These are phyloP conservation scores for Lentinus brumalis DNA, from an alignment of 768 basidiomycete species.

Conservation along the genomic window DNA sequence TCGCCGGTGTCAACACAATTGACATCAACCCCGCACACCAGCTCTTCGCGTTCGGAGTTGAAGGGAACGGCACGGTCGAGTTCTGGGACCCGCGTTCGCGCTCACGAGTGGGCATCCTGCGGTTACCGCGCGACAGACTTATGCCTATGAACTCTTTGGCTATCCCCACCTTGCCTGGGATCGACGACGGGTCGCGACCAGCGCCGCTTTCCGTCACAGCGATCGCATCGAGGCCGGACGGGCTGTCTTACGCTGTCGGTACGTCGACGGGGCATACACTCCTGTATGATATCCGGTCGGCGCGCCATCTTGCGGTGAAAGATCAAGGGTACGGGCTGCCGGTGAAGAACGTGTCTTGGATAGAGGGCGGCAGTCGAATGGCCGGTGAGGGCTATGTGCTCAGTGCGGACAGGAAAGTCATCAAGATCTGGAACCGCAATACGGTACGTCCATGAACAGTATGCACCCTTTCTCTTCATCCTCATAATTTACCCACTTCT, in stretches of 20 bases:
- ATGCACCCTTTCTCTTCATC: background rate
- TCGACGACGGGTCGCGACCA: slow-evolving; percentile 34
- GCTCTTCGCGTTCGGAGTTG: slow-evolving; percentile 84
- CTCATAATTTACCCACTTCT: background rate
- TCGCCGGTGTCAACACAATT: slow-evolving; percentile 85
- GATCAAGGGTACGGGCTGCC: slow-evolving; percentile 97
- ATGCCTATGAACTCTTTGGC: slow-evolving; percentile 40
- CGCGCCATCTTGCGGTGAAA: slow-evolving; percentile 81
- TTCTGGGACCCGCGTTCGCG: slow-evolving; percentile 96
- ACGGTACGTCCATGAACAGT: slow-evolving; percentile 49
- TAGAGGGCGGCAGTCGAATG: slow-evolving; percentile 83
- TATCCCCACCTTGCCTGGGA: slow-evolving; percentile 36
- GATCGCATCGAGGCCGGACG: slow-evolving; percentile 82
- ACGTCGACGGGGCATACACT: slow-evolving; percentile 95
- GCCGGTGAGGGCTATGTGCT: slow-evolving; percentile 87
- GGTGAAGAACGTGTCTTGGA: slow-evolving; percentile 83
- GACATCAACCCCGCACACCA: slow-evolving; percentile 95
- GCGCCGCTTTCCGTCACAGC: slow-evolving; percentile 71
- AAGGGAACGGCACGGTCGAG: slow-evolving; percentile 85
- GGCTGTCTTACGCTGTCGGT: slow-evolving; percentile 91
- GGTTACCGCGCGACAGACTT: slow-evolving; percentile 58
- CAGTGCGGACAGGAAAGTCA: slow-evolving; percentile 94
- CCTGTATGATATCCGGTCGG: slow-evolving; percentile 90
- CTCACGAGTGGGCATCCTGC: slow-evolving; percentile 67
- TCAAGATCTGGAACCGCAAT: slow-evolving; percentile 95